phyloP scores from a whole-genome alignment of 2,329 filamentous ascomycete species.

The Geosmithia putterillii region DNA sequence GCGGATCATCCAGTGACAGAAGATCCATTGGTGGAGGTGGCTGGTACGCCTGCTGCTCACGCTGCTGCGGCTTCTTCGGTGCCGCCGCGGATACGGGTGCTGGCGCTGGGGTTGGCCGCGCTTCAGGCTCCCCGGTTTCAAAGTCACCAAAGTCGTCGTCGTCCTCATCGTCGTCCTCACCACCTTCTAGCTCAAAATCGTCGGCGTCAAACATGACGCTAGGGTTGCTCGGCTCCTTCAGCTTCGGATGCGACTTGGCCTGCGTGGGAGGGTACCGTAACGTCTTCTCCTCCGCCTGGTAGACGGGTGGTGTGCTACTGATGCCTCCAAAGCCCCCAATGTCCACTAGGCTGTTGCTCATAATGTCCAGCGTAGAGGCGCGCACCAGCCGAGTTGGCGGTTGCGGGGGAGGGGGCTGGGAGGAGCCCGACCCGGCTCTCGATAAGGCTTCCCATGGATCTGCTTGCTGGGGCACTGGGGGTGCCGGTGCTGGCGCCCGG shows the following conservation, averaged over 20 bases:
- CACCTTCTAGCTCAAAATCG: slow-evolving; percentile 31
- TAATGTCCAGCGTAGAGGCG: slow-evolving; percentile 38
- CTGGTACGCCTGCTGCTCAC: slow-evolving; percentile 4
- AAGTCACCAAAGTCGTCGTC: slow-evolving; percentile 51
- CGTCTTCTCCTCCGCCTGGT: not conserved
- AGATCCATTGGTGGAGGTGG: slow-evolving; percentile 23
- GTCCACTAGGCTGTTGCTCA: slow-evolving; percentile 39
- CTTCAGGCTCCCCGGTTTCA: slow-evolving; percentile 28
- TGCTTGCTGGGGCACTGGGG: not conserved
- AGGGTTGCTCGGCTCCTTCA: slow-evolving; percentile 20
- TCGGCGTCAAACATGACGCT: slow-evolving; percentile 57
- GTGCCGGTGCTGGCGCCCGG: too few relatives aligned
- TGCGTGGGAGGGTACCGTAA: not conserved
- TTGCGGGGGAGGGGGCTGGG: not conserved
- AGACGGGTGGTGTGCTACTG: not conserved
- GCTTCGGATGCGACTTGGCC: slow-evolving; percentile 8
- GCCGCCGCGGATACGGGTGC: slow-evolving; percentile 8
- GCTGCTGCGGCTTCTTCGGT: slow-evolving; percentile 3
- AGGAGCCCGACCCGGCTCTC: not conserved
- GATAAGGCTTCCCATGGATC: slow-evolving; percentile 6
- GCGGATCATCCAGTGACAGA: slow-evolving; percentile 21
- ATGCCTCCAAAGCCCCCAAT: slow-evolving; percentile 9
- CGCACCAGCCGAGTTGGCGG: slow-evolving; percentile 18
- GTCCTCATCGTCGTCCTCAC: slow-evolving; percentile 29
- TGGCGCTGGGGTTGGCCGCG: slow-evolving; percentile 4